phyloP scores from a whole-genome alignment of 805 yeast species.

The Cephaloascus albidus region DNA sequence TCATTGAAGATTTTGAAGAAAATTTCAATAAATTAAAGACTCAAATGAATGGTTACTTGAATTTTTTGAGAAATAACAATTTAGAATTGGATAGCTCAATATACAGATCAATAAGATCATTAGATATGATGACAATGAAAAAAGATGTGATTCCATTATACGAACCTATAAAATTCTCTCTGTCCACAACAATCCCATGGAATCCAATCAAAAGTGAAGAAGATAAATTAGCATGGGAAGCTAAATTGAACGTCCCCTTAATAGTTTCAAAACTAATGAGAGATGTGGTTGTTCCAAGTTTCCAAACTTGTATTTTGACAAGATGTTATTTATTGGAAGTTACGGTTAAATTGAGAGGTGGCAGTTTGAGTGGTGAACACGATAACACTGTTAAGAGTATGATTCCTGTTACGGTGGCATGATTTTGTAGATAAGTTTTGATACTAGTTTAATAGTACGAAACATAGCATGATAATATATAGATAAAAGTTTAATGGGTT shows the following conservation, averaged over 20 bases:
- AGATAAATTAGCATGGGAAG: conserved; percentile 1
- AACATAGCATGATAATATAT: neutral
- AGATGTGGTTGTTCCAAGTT: neutral
- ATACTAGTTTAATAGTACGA: neutral
- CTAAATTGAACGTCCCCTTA: neutral
- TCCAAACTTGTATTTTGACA: neutral
- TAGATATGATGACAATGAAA: conserved; percentile 25
- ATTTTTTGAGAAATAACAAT: conserved; percentile 23
- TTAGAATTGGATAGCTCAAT: conserved; percentile 21
- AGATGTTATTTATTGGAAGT: neutral
- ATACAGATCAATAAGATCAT: conserved; percentile 25
- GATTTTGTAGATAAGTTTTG: neutral
- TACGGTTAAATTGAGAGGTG: neutral
- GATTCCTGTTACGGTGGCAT: neutral
- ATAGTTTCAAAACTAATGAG: neutral
- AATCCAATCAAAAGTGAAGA: conserved; percentile 13
- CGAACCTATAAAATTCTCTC: conserved; percentile 12
- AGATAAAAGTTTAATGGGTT: too few relatives aligned
- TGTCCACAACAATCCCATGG: conserved; percentile 2
- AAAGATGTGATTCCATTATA: conserved; percentile 28
- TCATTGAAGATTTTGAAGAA: conserved; percentile 23
- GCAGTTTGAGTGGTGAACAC: neutral
- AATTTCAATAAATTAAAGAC: conserved; percentile 26
- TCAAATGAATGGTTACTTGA: conserved; percentile 19
- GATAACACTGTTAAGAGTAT: neutral